Conservation (phyloP, 1,284 basidiomycete genomes). For the Cryptococcus hybrid region DNA sequence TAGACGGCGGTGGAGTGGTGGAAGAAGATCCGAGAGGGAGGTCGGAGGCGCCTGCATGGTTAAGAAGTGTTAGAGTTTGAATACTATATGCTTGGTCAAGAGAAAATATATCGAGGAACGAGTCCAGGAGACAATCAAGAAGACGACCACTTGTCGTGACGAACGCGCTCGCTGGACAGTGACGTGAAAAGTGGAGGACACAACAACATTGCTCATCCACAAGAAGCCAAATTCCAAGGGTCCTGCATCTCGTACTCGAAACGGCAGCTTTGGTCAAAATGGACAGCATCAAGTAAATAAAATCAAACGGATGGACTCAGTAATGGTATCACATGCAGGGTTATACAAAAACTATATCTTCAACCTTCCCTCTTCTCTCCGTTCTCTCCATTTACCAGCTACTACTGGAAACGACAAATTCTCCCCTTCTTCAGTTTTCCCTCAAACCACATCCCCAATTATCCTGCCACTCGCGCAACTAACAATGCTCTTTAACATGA, state of each 20-base stretch:
- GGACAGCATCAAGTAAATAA: too few species aligned
- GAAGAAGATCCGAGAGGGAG: background rate
- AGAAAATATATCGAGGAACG: background rate
- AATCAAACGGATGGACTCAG: too few species aligned
- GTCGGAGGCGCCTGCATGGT: background rate
- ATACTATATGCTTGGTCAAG: background rate
- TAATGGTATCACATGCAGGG: conserved; percentile 8
- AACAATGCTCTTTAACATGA: background rate
- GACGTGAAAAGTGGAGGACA: background rate
- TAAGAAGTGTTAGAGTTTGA: background rate
- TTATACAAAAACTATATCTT: conserved; percentile 6
- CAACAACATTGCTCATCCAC: too few species aligned
- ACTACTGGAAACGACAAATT: too few species aligned
- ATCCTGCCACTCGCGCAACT: background rate
- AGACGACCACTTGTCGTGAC: background rate
- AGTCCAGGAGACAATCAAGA: background rate
- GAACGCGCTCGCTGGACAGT: background rate
- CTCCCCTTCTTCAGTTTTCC: too few species aligned
- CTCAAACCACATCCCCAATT: too few species aligned
- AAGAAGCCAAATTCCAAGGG: too few species aligned
- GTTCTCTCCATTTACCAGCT: too few species aligned
- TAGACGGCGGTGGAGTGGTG: conserved; percentile 54
- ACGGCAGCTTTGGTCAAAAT: too few species aligned
- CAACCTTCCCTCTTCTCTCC: too few species aligned
- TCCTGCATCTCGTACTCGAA: too few species aligned